Conservation (phyloP, 2,329 filamentous ascomycete species). For the Colletotrichum magnum region DNA sequence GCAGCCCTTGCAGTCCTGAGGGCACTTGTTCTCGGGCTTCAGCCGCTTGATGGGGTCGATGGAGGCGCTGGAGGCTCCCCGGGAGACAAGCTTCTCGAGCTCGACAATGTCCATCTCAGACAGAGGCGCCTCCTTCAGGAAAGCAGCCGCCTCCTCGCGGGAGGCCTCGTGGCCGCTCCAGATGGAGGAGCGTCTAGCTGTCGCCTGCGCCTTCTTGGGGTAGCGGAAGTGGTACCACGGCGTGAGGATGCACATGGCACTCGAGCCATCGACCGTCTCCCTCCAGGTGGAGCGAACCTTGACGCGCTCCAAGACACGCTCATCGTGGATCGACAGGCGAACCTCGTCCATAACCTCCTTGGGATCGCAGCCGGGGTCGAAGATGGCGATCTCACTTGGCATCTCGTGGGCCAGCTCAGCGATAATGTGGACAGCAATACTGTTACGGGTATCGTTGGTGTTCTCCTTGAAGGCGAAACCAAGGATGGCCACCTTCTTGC, state of each 20-base stretch:
- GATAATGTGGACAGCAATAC: slow-evolving; percentile 77
- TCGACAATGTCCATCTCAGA: slow-evolving; percentile 48
- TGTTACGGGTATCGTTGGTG: slow-evolving; percentile 81
- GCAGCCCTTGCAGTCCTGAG: slow-evolving; percentile 63
- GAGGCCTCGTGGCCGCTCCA: slow-evolving; percentile 34
- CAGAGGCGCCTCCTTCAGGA: slow-evolving; percentile 39
- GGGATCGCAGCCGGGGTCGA: slow-evolving; percentile 74
- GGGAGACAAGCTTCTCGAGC: slow-evolving; percentile 45
- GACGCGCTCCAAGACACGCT: slow-evolving; percentile 70
- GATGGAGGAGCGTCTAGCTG: slow-evolving; percentile 39
- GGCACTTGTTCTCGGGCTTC: slow-evolving; percentile 60
- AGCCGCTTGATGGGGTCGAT: slow-evolving; percentile 59
- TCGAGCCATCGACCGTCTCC: slow-evolving; percentile 39
- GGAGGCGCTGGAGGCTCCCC: slow-evolving; percentile 52
- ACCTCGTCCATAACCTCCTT: slow-evolving; percentile 66
- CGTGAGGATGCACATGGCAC: slow-evolving; percentile 65
- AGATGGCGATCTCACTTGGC: slow-evolving; percentile 75
- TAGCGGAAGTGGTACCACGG: slow-evolving; percentile 67
- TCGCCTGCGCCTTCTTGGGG: slow-evolving; percentile 41
- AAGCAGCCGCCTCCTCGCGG: slow-evolving; percentile 32
- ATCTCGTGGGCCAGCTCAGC: slow-evolving; percentile 75
- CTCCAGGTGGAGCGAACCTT: slow-evolving; percentile 63
- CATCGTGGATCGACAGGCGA: slow-evolving; percentile 60
- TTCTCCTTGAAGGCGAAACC: slow-evolving; percentile 88
- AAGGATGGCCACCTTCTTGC: slow-evolving; percentile 80